phyloP scores from a whole-genome alignment of 352 stramenopile species.

The Phytopythium litorale region DNA sequence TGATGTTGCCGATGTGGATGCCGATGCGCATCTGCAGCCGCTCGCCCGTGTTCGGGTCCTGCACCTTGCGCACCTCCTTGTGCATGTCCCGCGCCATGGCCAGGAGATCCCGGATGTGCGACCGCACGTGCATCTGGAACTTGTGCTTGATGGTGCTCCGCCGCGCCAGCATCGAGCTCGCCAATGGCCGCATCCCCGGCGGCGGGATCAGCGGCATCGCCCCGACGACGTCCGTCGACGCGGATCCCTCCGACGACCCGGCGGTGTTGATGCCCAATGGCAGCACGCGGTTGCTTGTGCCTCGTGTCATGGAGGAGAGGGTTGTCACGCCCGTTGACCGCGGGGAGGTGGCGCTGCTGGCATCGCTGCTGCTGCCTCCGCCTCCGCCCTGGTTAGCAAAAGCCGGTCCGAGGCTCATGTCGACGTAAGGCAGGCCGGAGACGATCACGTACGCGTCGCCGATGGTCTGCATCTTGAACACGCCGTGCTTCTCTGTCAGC shows the following conservation, averaged over 20 bases:
- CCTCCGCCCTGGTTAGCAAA: slow-evolving; percentile 20
- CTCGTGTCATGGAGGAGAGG: slow-evolving; percentile 6
- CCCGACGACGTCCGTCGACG: neutral
- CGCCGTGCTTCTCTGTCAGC: slow-evolving; percentile 88
- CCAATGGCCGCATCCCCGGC: neutral
- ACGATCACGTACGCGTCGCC: slow-evolving; percentile 92
- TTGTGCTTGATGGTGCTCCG: slow-evolving; percentile 78
- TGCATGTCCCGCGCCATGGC: slow-evolving; percentile 86
- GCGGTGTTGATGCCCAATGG: slow-evolving; percentile 26
- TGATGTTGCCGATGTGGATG: slow-evolving; percentile 87
- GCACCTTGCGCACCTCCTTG: slow-evolving; percentile 80
- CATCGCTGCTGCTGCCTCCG: slow-evolving; percentile 5
- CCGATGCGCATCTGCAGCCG: slow-evolving; percentile 85
- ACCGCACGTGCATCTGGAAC: slow-evolving; percentile 78
- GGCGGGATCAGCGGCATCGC: neutral
- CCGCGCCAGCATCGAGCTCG: slow-evolving; percentile 6
- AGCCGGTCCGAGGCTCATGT: slow-evolving; percentile 73
- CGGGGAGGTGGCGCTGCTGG: slow-evolving; percentile 13
- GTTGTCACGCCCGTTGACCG: slow-evolving; percentile 4
- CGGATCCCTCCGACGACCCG: slow-evolving; percentile 1
- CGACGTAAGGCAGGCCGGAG: slow-evolving; percentile 79
- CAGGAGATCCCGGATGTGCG: slow-evolving; percentile 74
- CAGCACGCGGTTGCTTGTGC: slow-evolving; percentile 51
- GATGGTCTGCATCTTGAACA: slow-evolving; percentile 94
- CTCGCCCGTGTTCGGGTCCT: slow-evolving; percentile 81